A percentile compares a stretch with the other conserved stretches of the same genome.
phyloP scores from a whole-genome alignment of 495 filamentous ascomycete species.

The Peziza echinospora region DNA sequence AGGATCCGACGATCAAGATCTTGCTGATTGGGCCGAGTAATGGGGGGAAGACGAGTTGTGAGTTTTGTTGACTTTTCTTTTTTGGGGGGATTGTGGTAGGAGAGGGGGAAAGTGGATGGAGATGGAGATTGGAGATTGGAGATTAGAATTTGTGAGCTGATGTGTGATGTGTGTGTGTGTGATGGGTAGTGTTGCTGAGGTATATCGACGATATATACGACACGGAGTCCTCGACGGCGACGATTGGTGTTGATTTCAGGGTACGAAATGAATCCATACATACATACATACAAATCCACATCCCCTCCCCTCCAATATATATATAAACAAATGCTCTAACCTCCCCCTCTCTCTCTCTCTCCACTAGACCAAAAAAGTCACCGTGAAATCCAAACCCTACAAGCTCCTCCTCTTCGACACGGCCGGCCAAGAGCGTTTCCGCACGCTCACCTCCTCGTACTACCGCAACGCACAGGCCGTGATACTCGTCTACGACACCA shows the following conservation, averaged over 20 bases:
- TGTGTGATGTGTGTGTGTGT: too few relatives aligned
- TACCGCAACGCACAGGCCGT: conserved; percentile 40
- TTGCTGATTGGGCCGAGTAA: conserved; percentile 17
- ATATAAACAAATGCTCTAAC: too few relatives aligned
- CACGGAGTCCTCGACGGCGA: conserved; percentile 33
- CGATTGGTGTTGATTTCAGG: conserved; percentile 42
- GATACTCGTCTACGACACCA: conserved; percentile 38
- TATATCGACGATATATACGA: conserved; percentile 42
- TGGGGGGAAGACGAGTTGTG: conserved; percentile 12
- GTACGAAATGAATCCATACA: too few relatives aligned
- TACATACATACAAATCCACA: too few relatives aligned
- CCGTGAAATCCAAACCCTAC: conserved; percentile 33
- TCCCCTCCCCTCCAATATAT: too few relatives aligned
- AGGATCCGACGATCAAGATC: conserved; percentile 2
- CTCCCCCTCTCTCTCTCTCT: too few relatives aligned
- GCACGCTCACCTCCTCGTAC: conserved; percentile 37
- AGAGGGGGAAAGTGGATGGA: too few relatives aligned
- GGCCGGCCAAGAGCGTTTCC: conserved; percentile 34
- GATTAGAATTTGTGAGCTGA: too few relatives aligned
- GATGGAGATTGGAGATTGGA: too few relatives aligned
- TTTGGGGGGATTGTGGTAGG: too few relatives aligned
- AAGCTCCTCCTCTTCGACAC: conserved; percentile 38
- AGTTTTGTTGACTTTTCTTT: too few relatives aligned
- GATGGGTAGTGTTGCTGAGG: conserved; percentile 25
- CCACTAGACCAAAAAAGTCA: conserved; percentile 20